Evolutionary conservation across 1,284 basidiomycete species (phyloP).

Genomic region (Rhodotorula sp.): DNA sequence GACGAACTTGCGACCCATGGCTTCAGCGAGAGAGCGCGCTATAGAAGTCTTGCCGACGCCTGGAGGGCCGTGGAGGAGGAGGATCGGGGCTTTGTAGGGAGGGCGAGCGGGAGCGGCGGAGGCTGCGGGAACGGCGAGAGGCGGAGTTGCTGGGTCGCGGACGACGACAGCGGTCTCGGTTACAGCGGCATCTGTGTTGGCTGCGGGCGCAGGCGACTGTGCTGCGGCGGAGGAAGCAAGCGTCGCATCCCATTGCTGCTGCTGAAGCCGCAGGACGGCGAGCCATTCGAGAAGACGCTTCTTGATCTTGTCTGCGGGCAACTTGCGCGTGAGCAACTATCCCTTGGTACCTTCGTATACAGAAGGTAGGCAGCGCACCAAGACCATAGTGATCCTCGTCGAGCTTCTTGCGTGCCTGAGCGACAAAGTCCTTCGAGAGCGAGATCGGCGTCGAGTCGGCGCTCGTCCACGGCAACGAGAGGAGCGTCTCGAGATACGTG

Average conservation of each 20-base stretch:
- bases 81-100: constrained; percentile 63
- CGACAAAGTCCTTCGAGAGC: constrained; percentile 36
- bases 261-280: constrained; percentile 52
- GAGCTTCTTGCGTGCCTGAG: constrained; percentile 42
- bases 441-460: constrained; percentile 29
- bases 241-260: constrained; percentile 33
- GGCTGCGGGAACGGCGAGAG: background rate
- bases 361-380: background rate
- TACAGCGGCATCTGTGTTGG: constrained; percentile 11
- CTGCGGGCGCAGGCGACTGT: background rate
- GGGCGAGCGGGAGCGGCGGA: constrained; percentile 50
- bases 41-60: constrained; percentile 82
- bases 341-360: too few species aligned
- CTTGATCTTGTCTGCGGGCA: constrained; percentile 50
- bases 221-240: constrained; percentile 5
- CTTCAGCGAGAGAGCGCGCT: constrained; percentile 57
- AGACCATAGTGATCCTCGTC: constrained; percentile 54
- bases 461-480: constrained; percentile 41
- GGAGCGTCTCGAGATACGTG: constrained; percentile 44
- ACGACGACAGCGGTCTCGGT: constrained; percentile 23
- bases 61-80: constrained; percentile 76
- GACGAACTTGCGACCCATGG: constrained; percentile 67
- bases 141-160: constrained; percentile 2
- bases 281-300: constrained; percentile 53
- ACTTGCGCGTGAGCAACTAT: background rate